Base-by-base conservation (phyloP, 2,329 filamentous ascomycete genomes). In the Alternaria incomplexa region DNA sequence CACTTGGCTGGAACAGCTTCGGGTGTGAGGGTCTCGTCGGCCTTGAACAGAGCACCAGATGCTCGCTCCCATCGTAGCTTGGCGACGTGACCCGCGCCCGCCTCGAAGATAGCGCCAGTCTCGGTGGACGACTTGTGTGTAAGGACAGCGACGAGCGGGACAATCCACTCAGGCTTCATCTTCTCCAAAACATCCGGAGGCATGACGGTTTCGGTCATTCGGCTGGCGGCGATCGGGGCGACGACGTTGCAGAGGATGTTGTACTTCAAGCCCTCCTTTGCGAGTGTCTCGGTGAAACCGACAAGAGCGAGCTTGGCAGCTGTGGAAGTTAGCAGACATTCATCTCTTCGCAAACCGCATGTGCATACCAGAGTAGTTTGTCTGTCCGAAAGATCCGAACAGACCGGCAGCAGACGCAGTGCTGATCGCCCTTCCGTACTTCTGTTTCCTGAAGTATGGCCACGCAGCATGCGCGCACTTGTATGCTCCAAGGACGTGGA, bases 381-480 rank as follows among this genome's bases (percentile, higher is more conserved):
- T 89, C 85, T 98, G 95, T 70, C 95, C 96, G 77, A 97, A 98
- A 83, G 89, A 96, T 76, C 96, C 96, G 80, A 97, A 98, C 57
- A 99, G 86, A 75, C 96, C 96, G 65, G 96, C 94, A 61, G 93
- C 93, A n/a, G 95, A 98, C 40, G 95, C 89, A 23, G 96, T 98
- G 86, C 96, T 98, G 84, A 99, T 97, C 71, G 99, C 86, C 74
- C 96, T 89, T 67, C 96, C 96, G 80, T 93, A 99, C 88, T 97
- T 98, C 84, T 99, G 96, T 85, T 98, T 98, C 78, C 95, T 89
- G 88, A 99, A 98, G 83, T 98, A 87, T 63, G 95, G 93, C 95
- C 96, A 99, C 56, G 96, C 96, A 67, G 96, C 96, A 81, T 90
- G 90, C 65, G 96, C 88, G 81, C 93, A 97, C 88, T 97, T 98